Evolutionary conservation across 495 filamentous ascomycete genomes (phyloP), one percentile per base, ranked within the genome.

Genomic region (Annulohypoxylon nitens): DNA sequence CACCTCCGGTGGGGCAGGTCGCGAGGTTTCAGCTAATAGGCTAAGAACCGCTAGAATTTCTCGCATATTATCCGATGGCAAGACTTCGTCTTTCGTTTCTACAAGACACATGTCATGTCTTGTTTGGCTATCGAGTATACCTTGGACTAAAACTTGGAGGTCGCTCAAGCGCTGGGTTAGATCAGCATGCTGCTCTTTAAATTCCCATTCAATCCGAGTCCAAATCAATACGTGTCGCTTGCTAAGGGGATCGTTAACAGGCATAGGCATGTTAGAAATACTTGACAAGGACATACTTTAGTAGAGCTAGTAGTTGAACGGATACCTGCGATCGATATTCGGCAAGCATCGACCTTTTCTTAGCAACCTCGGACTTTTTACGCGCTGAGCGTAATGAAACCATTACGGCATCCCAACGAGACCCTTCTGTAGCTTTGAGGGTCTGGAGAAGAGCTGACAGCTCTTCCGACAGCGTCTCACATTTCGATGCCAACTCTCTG

Each of bases 271-370:
- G 14, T 26, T 23, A 7, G 50, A 2, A 25, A 0, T 20, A 12
- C 12, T 53, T 23, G 20, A 6, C 11, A 3, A 14, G 30, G 3
- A 33, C 50, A 10, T 53, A 53, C 50, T 53, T 53, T 9, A 53
- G 50, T 12, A 53, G 30, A 8, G 25, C 20, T n/a, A 53, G 50
- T n/a, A 53, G 50, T 53, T 33, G 50, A 14, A 33, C 23, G 3
- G 25, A 30, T 4, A 53, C 23, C 11, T 53, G 50, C 25, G 50
- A 53, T 9, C 50, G 50, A 30, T 53, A 53, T 53, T 53, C 20
- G 50, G 50, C 23, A 30, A 53, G 50, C 50, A 53, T 30, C 9
- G 50, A 20, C 12, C 8, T 12, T 25, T 53, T 53, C 50, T 30
- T 23, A 33, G 50, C 12, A 33, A 53, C 25, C 8, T 53, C 50